These are phyloP conservation scores for Cladophialophora chaetospira DNA, from an alignment of 2,329 filamentous ascomycete species.

Conservation along the genomic window DNA sequence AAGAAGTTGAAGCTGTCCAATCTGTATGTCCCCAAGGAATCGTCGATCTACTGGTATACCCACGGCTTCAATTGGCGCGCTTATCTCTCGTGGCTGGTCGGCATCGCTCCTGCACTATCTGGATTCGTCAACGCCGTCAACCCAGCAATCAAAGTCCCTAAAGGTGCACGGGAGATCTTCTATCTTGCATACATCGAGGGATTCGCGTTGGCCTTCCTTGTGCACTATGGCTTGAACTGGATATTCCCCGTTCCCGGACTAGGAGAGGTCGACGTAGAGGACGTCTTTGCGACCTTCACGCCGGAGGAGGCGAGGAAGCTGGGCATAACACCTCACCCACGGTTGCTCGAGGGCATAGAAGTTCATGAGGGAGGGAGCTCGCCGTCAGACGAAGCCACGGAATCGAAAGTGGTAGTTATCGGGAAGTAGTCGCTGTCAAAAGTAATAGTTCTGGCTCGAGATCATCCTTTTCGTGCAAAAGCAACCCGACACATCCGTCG, in stretches of 20 bases:
- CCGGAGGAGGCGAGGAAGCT: conserved; percentile 10
- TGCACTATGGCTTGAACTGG: conserved; percentile 13
- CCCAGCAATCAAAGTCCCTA: conserved; percentile 60
- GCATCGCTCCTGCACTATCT: conserved; percentile 59
- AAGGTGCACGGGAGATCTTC: conserved; percentile 12
- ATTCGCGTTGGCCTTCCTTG: conserved; percentile 9
- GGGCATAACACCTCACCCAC: conserved; percentile 7
- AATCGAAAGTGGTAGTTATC: conserved; percentile 2
- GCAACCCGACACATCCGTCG: too few species aligned
- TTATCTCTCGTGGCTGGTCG: conserved; percentile 58
- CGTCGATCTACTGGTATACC: conserved; percentile 25
- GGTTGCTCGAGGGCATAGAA: conserved; percentile 1
- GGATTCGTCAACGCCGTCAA: conserved; percentile 63
- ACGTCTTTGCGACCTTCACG: conserved; percentile 12
- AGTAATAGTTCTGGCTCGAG: too few species aligned
- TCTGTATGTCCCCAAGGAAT: conserved; percentile 24
- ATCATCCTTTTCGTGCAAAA: too few species aligned
- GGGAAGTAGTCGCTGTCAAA: conserved; percentile 4
- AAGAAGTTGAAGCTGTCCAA: conserved; percentile 18
- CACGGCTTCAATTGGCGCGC: conserved; percentile 62
- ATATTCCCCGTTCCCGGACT: conserved; percentile 16
- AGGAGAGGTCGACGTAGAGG: conserved; percentile 9
- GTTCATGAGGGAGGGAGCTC: not conserved
- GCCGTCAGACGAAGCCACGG: not conserved
- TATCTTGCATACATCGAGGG: conserved; percentile 17